Evolutionary conservation across 176 grass and related monocot species (phyloP).

Genomic region (Juncus effusus): DNA sequence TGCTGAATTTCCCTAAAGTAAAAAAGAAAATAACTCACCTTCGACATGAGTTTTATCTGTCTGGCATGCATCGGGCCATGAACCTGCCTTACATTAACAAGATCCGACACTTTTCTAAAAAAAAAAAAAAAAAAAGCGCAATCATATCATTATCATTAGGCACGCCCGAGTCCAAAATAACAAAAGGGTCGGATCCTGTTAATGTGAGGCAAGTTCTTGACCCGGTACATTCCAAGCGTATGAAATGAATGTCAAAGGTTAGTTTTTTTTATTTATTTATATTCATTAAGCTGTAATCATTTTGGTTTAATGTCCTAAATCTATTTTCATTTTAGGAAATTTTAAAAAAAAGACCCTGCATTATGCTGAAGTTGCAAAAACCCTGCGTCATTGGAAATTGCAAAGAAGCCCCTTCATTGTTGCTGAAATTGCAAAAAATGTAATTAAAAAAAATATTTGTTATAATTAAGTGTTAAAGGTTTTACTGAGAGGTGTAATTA

Average conservation of each 20-base stretch:
- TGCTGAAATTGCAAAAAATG: too few species aligned
- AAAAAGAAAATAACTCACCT: constrained; percentile 42
- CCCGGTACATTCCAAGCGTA: constrained; percentile 49
- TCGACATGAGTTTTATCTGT: constrained; percentile 86
- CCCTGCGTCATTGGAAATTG: too few species aligned
- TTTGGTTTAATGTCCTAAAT: too few species aligned
- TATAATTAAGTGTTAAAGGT: too few species aligned
- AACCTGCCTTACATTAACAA: constrained; percentile 87
- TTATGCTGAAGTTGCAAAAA: too few species aligned
- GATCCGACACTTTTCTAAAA: constrained; percentile 88
- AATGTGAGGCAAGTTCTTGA: constrained; percentile 65
- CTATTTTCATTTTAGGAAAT: too few species aligned
- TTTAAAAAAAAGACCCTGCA: too few species aligned
- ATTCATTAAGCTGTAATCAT: not conserved
- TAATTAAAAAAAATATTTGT: too few species aligned
- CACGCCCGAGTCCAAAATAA: constrained; percentile 75
- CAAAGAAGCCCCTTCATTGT: too few species aligned
- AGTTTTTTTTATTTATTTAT: constrained; percentile 12
- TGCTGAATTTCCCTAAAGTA: constrained; percentile 28
- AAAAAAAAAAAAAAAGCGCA: constrained; percentile 80
- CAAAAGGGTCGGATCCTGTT: constrained; percentile 89
- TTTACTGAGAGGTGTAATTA: too few species aligned
- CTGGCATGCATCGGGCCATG: constrained; percentile 76
- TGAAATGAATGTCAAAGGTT: constrained; percentile 95
- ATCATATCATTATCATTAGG: constrained; percentile 91